Percentiles rank a stretch among this genome's conserved stretches.
Conservation (phyloP, 108 stramenopile species). For the Mayamaea pseudoterrestris region DNA sequence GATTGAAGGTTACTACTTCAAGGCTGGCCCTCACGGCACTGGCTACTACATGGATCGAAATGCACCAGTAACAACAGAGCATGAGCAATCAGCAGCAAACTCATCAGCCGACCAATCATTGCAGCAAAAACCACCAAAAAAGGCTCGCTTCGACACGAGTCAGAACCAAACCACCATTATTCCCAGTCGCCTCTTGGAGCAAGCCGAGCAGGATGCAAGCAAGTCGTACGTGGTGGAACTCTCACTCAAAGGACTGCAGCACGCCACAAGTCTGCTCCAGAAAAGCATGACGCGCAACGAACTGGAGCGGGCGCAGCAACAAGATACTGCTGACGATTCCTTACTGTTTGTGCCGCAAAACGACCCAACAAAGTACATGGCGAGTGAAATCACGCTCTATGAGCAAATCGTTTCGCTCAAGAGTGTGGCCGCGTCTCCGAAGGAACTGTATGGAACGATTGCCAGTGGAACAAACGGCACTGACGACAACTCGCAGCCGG, state of each 20-base stretch:
- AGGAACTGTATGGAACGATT: slow-evolving; percentile 20
- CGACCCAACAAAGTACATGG: slow-evolving; percentile 53
- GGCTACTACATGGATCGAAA: slow-evolving; percentile 54
- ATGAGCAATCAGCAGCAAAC: slow-evolving; percentile 4
- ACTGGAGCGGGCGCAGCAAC: slow-evolving; percentile 29
- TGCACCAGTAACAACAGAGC: background rate
- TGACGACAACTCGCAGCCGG: too few relatives aligned
- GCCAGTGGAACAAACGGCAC: too few relatives aligned
- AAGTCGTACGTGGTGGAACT: slow-evolving; percentile 28
- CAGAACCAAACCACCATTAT: slow-evolving; percentile 39
- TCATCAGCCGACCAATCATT: too few relatives aligned
- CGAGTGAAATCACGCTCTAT: slow-evolving; percentile 52
- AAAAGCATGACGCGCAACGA: slow-evolving; percentile 30
- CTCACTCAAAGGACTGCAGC: slow-evolving; percentile 31
- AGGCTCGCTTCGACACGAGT: slow-evolving; percentile 27
- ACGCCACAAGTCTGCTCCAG: slow-evolving; percentile 24
- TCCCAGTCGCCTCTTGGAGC: slow-evolving; percentile 31
- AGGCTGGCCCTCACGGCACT: slow-evolving; percentile 36
- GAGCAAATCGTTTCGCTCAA: slow-evolving; percentile 40
- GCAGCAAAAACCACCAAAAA: slow-evolving; percentile 8
- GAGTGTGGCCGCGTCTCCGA: slow-evolving; percentile 34
- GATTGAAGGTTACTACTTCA: slow-evolving; percentile 59
- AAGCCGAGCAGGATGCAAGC: slow-evolving; percentile 36
- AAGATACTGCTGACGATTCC: too few relatives aligned
- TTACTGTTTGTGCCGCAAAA: too few relatives aligned